Base-by-base conservation (phyloP, 352 stramenopile genomes). In the Blastocystis sp. region DNA sequence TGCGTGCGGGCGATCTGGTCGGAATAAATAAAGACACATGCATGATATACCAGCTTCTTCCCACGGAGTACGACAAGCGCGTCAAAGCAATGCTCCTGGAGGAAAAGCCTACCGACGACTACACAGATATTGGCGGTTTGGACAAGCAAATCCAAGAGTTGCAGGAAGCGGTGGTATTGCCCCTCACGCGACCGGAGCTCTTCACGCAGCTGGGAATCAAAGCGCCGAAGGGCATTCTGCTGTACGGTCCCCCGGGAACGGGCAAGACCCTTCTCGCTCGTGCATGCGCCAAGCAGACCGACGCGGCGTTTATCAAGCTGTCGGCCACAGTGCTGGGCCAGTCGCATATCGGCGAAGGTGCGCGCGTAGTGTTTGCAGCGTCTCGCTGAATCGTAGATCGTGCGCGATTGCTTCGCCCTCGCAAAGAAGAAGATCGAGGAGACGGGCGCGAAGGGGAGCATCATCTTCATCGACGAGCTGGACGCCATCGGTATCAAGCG, bases 381-480 rank as follows among this genome's bases (percentile, higher is more conserved):
- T 37, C 41, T n/a, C 21, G 61, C 35, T 61, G 37, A 88, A 29
- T 6, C 51, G 37, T 88, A 98, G 92, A 92, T 99, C 16, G 97
- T 99, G 90, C 94, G 97, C 67, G 97, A 99, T 92, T 97, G 96
- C 0, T 99, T 99, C 91, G 96, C 98, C 80, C 90, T 97, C 67
- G 95, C 95, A 31, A 96, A 96, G 90, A 95, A 97, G 80, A 97
- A 97, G 82, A 95, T 95, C 88, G 94, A 97, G 80, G 93, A 98
- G 62, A 93, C 96, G 82, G 92, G 94, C 2, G 93, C 92, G 24
- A 93, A 94, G 39, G 96, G 97, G 31, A 96, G 96, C 37, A 99
- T 99, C 92, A 98, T 99, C 85, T 99, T 99, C 92, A 99, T 99
- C 93, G 97, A 99, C 91, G 97, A 99, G 93, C 80, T 99, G 90